Conservation (phyloP, 106 monocot species). For the Chionographis japonica region DNA sequence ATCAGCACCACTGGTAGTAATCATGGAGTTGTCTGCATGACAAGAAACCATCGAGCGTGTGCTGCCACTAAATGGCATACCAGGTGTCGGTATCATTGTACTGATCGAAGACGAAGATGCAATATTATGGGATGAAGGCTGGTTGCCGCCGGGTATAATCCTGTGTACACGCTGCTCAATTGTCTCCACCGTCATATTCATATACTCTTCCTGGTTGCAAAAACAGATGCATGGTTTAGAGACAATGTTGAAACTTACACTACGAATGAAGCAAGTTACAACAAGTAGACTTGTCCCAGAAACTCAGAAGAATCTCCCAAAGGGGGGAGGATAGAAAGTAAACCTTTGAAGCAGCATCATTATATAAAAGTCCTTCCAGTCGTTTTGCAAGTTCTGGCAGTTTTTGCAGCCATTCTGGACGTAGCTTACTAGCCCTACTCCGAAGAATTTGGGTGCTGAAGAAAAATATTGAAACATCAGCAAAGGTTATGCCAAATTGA, state of each 20-base stretch:
- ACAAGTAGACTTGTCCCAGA: neutral
- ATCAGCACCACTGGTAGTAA: conserved; percentile 22
- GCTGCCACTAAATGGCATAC: conserved; percentile 41
- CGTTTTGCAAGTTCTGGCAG: conserved; percentile 45
- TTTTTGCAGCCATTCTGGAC: conserved; percentile 26
- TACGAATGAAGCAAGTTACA: neutral
- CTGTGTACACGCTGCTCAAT: conserved; percentile 50
- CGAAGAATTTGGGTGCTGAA: conserved; percentile 26
- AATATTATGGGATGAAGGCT: conserved; percentile 23
- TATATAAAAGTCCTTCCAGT: conserved; percentile 51
- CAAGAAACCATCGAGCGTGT: conserved; percentile 19
- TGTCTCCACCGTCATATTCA: conserved; percentile 47
- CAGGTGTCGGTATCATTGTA: conserved; percentile 95
- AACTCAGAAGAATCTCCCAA: neutral
- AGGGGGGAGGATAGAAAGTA: neutral
- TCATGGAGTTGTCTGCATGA: conserved; percentile 24
- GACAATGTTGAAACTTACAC: neutral
- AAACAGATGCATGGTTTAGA: neutral
- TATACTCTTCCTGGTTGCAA: conserved; percentile 56
- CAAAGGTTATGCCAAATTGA: too few relatives aligned
- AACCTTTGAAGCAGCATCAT: conserved; percentile 51
- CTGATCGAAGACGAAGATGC: conserved; percentile 38
- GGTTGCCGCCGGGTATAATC: conserved; percentile 23
- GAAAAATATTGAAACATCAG: too few relatives aligned
- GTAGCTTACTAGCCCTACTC: conserved; percentile 13